These are phyloP conservation scores for Zopfia rhizophila DNA, from an alignment of 2,329 filamentous ascomycete species.

Conservation along the genomic window DNA sequence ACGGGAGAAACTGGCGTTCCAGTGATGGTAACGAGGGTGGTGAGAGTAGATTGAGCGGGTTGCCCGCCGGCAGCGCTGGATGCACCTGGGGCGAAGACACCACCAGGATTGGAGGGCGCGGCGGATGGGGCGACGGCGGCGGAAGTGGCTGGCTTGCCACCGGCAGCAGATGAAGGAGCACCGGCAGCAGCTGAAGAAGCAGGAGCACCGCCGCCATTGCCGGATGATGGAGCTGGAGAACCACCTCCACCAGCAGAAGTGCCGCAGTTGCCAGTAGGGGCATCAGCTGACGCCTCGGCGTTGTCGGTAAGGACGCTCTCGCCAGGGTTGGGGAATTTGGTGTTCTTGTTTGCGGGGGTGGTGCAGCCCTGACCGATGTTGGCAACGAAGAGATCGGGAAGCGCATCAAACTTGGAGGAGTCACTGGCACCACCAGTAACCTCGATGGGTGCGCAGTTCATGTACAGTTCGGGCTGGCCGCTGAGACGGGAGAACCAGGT, in stretches of 20 bases:
- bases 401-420: constrained; percentile 65
- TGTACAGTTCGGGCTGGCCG: constrained; percentile 92
- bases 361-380: constrained; percentile 70
- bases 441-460: constrained; percentile 86
- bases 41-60: constrained; percentile 31
- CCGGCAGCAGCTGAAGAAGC: constrained; percentile 2
- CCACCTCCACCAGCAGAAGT: constrained; percentile 23
- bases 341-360: constrained; percentile 64
- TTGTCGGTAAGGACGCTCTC: constrained; percentile 59
- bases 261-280: constrained; percentile 36
- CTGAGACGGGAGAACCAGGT: constrained; percentile 86
- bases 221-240: constrained; percentile 16
- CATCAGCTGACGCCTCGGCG: constrained; percentile 22
- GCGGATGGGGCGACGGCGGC: constrained; percentile 9
- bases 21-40: constrained; percentile 43
- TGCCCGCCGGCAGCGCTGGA: constrained; percentile 31
- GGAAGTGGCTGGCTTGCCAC: constrained; percentile 16
- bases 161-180: constrained; percentile 3
- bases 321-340: constrained; percentile 75
- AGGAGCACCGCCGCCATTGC: constrained; percentile 3
- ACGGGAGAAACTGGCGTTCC: constrained; percentile 25
- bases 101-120: constrained; percentile 35
- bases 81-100: constrained; percentile 45
- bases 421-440: constrained; percentile 67
- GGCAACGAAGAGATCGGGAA: constrained; percentile 79